Percentiles rank a stretch among this genome's conserved stretches.
Conservation (phyloP, 371 early-diverging fungal genomes). For the Circinella umbellata region DNA sequence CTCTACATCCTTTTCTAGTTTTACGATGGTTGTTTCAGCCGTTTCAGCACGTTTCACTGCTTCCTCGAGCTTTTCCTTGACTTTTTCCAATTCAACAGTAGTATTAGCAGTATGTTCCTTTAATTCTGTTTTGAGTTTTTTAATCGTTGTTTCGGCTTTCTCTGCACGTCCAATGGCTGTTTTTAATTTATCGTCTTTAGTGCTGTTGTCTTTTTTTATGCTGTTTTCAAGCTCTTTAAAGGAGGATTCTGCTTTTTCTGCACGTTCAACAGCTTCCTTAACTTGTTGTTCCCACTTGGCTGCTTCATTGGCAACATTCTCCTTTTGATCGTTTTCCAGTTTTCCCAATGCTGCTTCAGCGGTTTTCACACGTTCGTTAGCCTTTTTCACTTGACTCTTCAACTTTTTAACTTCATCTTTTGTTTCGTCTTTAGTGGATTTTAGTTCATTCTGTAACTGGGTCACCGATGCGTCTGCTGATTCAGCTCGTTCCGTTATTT, state of each 20-base stretch:
- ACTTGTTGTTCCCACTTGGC: not conserved
- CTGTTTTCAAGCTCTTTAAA: not conserved
- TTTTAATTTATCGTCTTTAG: conserved; percentile 22
- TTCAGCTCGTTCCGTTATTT: not conserved
- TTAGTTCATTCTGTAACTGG: conserved; percentile 8
- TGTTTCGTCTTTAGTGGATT: not conserved
- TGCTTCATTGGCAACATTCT: not conserved
- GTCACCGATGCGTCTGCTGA: not conserved
- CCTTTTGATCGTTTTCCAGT: not conserved
- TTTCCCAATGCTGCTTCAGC: not conserved
- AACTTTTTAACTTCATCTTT: conserved; percentile 9
- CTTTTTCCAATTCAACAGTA: conserved; percentile 21
- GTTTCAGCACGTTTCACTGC: conserved; percentile 1
- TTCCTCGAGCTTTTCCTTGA: conserved; percentile 15
- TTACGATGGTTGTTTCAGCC: not conserved
- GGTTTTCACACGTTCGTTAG: conserved; percentile 12
- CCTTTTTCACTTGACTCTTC: conserved; percentile 1
- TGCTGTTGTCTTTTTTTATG: not conserved
- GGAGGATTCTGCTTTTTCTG: not conserved
- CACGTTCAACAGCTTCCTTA: too few relatives aligned
- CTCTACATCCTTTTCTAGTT: not conserved
- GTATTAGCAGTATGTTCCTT: conserved; percentile 15
- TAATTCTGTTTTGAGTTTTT: conserved; percentile 14
- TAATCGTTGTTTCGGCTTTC: conserved; percentile 13
- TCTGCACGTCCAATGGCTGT: conserved; percentile 8